phyloP scores from a whole-genome alignment of 169 alveolate genomes.

The Cryptosporidium xiaoi region DNA sequence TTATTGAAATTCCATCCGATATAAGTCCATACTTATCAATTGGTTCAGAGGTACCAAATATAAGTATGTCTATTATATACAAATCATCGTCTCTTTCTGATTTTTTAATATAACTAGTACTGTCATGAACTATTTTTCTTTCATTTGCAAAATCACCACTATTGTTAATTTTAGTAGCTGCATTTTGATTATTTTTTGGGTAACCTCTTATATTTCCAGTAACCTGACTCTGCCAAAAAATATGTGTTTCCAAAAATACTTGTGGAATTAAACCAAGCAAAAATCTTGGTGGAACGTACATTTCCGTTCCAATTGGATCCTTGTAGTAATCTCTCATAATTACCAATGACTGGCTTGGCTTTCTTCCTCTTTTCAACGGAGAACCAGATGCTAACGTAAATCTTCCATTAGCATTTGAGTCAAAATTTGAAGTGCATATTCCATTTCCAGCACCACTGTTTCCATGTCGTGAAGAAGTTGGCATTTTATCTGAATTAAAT shows the following conservation, averaged over 20 bases:
- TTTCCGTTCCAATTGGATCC: conserved; percentile 72
- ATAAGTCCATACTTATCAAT: conserved; percentile 21
- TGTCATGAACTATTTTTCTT: not conserved
- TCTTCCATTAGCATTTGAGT: conserved; percentile 57
- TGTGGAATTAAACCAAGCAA: conserved; percentile 80
- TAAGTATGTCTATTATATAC: conserved; percentile 25
- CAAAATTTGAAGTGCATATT: not conserved
- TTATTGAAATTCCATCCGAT: conserved; percentile 51
- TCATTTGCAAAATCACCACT: not conserved
- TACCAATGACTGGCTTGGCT: conserved; percentile 54
- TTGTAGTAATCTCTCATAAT: conserved; percentile 38
- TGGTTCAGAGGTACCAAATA: conserved; percentile 12
- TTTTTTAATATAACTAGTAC: not conserved
- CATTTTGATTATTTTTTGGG: conserved; percentile 41
- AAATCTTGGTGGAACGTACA: conserved; percentile 76
- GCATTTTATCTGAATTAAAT: not conserved
- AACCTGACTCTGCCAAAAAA: conserved; percentile 82
- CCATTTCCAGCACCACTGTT: conserved; percentile 1
- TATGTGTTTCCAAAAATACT: conserved; percentile 79
- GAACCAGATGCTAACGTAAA: conserved; percentile 64
- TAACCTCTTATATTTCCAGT: conserved; percentile 81
- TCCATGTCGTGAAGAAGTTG: not conserved
- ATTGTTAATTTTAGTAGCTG: not conserved
- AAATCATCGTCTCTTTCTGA: conserved; percentile 20
- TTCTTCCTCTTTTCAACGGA: conserved; percentile 28